These are phyloP conservation scores for Boletus vermiculosoides DNA, from an alignment of 768 basidiomycete genomes.

Conservation along the genomic window DNA sequence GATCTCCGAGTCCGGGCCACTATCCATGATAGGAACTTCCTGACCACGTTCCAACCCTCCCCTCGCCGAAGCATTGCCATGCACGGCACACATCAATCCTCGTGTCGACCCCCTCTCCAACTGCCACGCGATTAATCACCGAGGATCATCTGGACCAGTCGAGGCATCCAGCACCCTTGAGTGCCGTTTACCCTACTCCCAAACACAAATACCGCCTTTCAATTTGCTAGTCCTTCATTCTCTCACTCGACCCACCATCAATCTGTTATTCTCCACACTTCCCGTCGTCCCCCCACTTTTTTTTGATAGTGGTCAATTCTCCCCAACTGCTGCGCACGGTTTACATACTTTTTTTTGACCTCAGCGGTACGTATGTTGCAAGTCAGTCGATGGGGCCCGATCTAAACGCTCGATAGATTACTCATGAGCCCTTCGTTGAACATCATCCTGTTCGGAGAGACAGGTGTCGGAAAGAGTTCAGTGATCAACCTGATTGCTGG, in stretches of 20 bases:
- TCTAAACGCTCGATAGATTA: conserved; percentile 18
- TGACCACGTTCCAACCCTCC: conserved; percentile 15
- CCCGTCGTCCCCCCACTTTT: background rate
- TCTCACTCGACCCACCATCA: conserved; percentile 4
- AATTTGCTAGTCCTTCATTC: background rate
- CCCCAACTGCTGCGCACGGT: background rate
- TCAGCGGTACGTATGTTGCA: conserved; percentile 9
- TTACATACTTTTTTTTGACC: background rate
- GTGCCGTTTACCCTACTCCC: background rate
- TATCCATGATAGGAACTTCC: conserved; percentile 7
- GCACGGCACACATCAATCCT: conserved; percentile 8
- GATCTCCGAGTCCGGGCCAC: background rate
- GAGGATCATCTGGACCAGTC: conserved; percentile 18
- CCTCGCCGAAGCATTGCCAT: conserved; percentile 1
- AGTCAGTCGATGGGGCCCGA: conserved; percentile 10
- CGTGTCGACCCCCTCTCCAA: conserved; percentile 11
- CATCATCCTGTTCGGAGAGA: conserved; percentile 45
- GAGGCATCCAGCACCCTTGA: conserved; percentile 5
- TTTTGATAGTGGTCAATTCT: background rate
- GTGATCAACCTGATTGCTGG: conserved; percentile 36
- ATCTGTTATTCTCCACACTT: background rate
- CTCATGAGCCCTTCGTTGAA: conserved; percentile 31
- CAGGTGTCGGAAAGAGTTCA: conserved; percentile 38
- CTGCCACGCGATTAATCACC: conserved; percentile 21
- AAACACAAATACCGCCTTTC: conserved; percentile 19